Base-by-base conservation (phyloP, 1,284 basidiomycete genomes). In the Sanguinoderma infundibulare region DNA sequence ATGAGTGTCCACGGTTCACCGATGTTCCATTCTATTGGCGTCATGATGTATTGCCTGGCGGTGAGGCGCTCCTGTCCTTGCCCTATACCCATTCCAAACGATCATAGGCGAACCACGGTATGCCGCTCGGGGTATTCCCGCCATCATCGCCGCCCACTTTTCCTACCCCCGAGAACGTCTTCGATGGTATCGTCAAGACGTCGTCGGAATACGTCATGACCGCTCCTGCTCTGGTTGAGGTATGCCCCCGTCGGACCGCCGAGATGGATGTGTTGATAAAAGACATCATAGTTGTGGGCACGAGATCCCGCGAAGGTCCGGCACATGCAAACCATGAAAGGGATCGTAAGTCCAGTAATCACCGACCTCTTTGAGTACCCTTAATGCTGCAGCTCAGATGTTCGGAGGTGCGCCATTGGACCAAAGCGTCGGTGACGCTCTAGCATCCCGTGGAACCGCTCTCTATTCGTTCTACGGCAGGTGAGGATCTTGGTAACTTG, bases 351-450 rank as follows among this genome's bases (percentile, higher is more conserved):
- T 51, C n/a, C 42, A 20, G 38, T 17, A 10, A 17, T 24, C 24
- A 28, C 44, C n/a, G 17, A 40, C 46, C 20, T 9, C 10, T 53
- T 35, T 5, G 2, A 46, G n/a, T n/a, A n/a, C n/a, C n/a, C 8
- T 22, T 15, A 8, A 4, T 15, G 24, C 22, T 6, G 3, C 12
- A 30, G 24, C 34, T 24, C 24, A 74, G 74, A 53, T 73, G 6
- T 75, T 67, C 53, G 72, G 70, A 2, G 73, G 74, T 5, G 73
- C 70, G 0, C 71, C 73, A 5, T 60, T 75, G 7, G 67, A 69
- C 9, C 64, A 71, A 46, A 59, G 61, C 6, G 66, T 68, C 14
- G 74, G 73, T 5, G 69, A 75, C 38, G 47, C 53, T 3, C 63
- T 75, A n/a, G 62, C 63, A 3, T 38, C 55, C 1, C 51, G 69